Conservation (phyloP, 2,329 filamentous ascomycete genomes). For the Colletotrichum liriopes region DNA sequence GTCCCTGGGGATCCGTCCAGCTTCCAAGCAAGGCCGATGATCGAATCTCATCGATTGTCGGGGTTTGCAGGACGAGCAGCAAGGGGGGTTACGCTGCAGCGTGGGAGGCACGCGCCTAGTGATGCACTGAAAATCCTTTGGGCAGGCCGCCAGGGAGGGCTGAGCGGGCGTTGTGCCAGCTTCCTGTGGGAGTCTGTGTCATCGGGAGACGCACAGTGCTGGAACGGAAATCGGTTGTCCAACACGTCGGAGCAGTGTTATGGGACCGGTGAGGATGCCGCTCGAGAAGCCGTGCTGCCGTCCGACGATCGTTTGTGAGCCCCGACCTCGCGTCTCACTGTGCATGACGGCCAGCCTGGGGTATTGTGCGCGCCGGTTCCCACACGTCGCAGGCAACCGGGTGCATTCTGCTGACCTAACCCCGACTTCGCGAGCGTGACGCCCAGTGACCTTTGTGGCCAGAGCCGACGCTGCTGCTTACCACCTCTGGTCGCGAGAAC, state of each 20-base stretch:
- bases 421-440: not conserved
- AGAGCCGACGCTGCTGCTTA: constrained; percentile 12
- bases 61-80: constrained; percentile 22
- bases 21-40: constrained; percentile 23
- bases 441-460: not conserved
- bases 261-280: not conserved
- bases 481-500: constrained; percentile 1
- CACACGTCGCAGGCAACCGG: not conserved
- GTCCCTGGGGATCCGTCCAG: constrained; percentile 1
- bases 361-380: not conserved
- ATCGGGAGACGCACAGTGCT: not conserved
- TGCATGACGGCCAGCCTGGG: constrained; percentile 11
- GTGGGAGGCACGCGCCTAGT: constrained; percentile 16
- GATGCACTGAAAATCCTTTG: constrained; percentile 40
- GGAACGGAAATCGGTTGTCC: not conserved
- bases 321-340: not conserved
- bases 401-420: constrained; percentile 6
- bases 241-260: not conserved
- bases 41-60: constrained; percentile 30
- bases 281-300: not conserved
- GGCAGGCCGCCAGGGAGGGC: constrained; percentile 25
- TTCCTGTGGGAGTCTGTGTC: not conserved
- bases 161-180: constrained; percentile 11
- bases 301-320: not conserved
- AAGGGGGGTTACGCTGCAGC: constrained; percentile 19